phyloP scores from a whole-genome alignment of 306 rosid genomes.

The Ochetophila trinervis region DNA sequence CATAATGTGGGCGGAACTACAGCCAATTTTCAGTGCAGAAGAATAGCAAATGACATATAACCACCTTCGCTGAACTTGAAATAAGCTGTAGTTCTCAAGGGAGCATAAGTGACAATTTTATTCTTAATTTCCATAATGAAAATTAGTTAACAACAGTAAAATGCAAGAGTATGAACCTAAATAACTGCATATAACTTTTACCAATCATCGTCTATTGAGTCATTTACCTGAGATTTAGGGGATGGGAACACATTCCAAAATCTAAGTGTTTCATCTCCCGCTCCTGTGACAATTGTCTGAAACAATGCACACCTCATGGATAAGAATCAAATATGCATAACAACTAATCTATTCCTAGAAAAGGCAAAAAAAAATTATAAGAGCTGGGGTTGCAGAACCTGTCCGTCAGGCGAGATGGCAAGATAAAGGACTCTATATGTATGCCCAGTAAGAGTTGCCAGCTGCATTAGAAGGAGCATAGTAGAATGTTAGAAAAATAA shows the following conservation, averaged over 20 bases:
- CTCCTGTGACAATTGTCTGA: conserved; percentile 98
- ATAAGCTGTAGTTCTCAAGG: background rate
- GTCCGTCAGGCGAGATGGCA: conserved; percentile 98
- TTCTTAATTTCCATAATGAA: conserved; percentile 4
- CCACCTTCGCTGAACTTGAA: background rate
- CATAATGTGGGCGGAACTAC: background rate
- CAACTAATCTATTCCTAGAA: background rate
- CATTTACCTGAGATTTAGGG: conserved; percentile 91
- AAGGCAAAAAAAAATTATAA: background rate
- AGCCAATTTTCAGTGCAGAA: background rate
- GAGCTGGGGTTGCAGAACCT: conserved; percentile 43
- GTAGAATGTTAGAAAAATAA: conserved; percentile 4
- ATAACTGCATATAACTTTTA: background rate
- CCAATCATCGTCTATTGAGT: conserved; percentile 4
- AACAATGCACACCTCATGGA: conserved; percentile 23
- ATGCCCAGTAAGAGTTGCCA: conserved; percentile 96
- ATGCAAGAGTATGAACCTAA: background rate
- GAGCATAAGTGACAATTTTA: conserved; percentile 1
- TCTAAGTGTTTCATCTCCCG: conserved; percentile 99
- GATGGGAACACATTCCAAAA: conserved; percentile 98
- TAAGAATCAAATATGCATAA: conserved; percentile 14
- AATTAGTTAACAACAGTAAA: background rate
- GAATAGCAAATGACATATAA: background rate
- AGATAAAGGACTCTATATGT: conserved; percentile 93
- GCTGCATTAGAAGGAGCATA: conserved; percentile 42